phyloP scores from a whole-genome alignment of 2,329 filamentous ascomycete species.

The Diaporthe helianthi region DNA sequence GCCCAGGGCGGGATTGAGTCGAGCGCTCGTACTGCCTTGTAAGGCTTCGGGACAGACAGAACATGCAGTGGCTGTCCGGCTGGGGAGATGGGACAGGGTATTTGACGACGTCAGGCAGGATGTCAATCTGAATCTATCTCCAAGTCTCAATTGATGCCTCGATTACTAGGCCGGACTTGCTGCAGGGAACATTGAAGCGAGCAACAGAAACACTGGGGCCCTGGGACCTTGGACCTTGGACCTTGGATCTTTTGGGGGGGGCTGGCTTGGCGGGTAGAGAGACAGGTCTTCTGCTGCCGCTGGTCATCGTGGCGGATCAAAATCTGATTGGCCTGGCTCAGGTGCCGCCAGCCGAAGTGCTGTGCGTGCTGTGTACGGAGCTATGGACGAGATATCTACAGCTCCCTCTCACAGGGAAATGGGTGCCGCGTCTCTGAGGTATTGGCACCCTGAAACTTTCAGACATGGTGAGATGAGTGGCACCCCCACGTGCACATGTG shows the following conservation, averaged over 20 bases:
- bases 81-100: neutral
- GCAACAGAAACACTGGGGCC: neutral
- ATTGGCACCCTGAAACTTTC: neutral
- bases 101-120: slow-evolving; percentile 1
- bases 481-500: neutral
- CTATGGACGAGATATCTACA: neutral
- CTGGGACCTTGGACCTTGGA: neutral
- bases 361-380: too few species aligned
- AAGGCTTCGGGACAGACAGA: slow-evolving; percentile 9
- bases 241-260: too few species aligned
- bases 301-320: slow-evolving; percentile 33
- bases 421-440: neutral
- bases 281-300: slow-evolving; percentile 1
- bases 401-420: neutral
- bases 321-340: slow-evolving; percentile 26
- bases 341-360: too few species aligned
- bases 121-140: slow-evolving; percentile 1
- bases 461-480: neutral
- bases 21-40: slow-evolving; percentile 17
- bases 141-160: slow-evolving; percentile 30
- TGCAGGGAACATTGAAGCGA: slow-evolving; percentile 7
- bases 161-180: slow-evolving; percentile 30
- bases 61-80: slow-evolving; percentile 9
- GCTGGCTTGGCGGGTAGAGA: slow-evolving; percentile 2
- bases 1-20: slow-evolving; percentile 6